Base-by-base conservation (phyloP, 352 stramenopile species). In the Globisporangium yorkense region DNA sequence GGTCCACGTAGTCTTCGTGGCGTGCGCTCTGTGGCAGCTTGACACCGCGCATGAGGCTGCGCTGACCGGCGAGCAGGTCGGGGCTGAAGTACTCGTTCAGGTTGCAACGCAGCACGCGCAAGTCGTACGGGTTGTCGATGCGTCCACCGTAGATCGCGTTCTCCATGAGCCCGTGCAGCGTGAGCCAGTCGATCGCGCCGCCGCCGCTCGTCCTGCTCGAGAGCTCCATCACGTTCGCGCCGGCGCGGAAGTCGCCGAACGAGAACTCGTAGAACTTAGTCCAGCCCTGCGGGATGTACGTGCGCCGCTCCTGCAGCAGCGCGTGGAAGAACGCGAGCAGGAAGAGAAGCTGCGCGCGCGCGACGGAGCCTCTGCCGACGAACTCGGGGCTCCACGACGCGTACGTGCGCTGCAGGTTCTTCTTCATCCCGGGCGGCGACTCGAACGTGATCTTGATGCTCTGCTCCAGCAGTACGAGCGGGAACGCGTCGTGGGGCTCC, bases 191-290 rank as follows among this genome's bases (percentile, higher is more conserved):
- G 27, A 96, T 95, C 5, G 29, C 61, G 9, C 52, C 64, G 21
- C 59, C 58, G 15, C 60, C 57, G 16, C 64, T 60, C 1, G 67
- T 75, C n/a, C 83, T 73, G 33, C 77, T 83, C 8, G 74, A 68
- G 5, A 87, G 66, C 53, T 96, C 83, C 68, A 98, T 94, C 12
- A 98, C 84, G 55, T 96, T 96, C 0, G 82, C 77, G 6, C 91
- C 94, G 18, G 92, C 92, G n/a, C 91, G 90, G 55, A 97, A 89
- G 61, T 98, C 94, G 1, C 90, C 92, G 46, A 96, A 94, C 15
- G 86, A 97, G 63, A 98, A 98, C 67, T 98, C 94, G 74, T 98
- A 98, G 51, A 96, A 95, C 57, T 98, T 98, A 27, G 92, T 98
- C 94, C 94, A 98, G 21, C 95, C 94, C 66, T 98, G 94, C 4